Conservation (phyloP, 2,329 filamentous ascomycete species). For the Beauveria varroae region DNA sequence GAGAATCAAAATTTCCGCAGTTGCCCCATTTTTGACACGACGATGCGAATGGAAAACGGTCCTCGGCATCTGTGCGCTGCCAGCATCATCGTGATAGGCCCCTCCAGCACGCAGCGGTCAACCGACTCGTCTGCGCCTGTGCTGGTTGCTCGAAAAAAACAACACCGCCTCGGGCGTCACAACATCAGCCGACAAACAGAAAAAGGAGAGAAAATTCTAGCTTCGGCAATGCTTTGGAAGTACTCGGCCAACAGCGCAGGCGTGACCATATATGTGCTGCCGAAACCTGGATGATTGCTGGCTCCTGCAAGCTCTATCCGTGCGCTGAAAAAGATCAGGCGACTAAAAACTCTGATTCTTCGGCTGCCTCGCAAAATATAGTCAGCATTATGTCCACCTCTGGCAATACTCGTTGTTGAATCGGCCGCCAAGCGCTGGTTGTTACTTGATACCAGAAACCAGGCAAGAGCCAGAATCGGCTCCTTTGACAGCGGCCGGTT, state of each 20-base stretch:
- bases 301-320: not conserved
- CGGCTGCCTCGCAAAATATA: not conserved
- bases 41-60: constrained; percentile 2
- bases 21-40: not conserved
- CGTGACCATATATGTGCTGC: not conserved
- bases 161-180: not conserved
- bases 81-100: constrained; percentile 4
- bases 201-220: not conserved
- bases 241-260: not conserved
- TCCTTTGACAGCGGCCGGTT: not conserved
- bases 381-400: not conserved
- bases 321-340: not conserved
- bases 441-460: not conserved
- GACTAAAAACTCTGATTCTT: not conserved
- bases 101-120: not conserved
- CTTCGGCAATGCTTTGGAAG: not conserved
- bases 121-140: not conserved
- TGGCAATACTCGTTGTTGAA: not conserved
- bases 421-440: not conserved
- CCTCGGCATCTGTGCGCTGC: constrained; percentile 3
- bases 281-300: not conserved
- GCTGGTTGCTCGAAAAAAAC: not conserved
- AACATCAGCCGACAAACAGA: not conserved
- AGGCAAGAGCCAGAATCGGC: not conserved
- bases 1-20: not conserved